These are phyloP conservation scores for Eucalyptus melliodora DNA, from an alignment of 345 rosid genomes.

Conservation along the genomic window DNA sequence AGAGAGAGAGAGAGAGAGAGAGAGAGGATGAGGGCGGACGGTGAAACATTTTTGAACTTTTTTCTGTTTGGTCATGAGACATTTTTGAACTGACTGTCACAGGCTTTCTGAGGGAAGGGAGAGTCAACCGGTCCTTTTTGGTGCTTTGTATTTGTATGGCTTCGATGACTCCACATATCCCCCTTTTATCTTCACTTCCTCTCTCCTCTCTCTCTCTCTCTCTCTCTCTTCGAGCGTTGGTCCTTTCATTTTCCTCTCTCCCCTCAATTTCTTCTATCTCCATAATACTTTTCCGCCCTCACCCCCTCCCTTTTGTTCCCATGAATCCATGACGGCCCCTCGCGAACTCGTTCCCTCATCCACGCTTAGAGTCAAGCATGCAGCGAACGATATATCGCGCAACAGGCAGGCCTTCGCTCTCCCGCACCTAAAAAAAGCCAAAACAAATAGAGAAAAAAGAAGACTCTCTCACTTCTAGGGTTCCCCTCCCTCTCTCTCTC, in stretches of 20 bases:
- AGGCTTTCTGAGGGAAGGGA: constrained; percentile 11
- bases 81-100: neutral
- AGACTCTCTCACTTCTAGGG: neutral
- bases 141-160: constrained; percentile 57
- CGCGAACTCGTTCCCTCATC: neutral
- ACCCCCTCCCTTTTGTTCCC: too few relatives aligned
- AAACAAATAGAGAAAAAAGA: neutral
- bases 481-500: neutral
- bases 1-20: neutral
- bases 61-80: too few relatives aligned
- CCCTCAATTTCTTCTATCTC: too few relatives aligned
- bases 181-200: neutral
- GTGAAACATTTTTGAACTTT: neutral
- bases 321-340: too few relatives aligned
- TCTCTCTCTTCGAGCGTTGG: neutral
- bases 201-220: neutral
- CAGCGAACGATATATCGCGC: constrained; percentile 19
- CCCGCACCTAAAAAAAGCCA: constrained; percentile 3
- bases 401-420: neutral
- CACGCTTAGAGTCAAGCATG: constrained; percentile 10
- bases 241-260: neutral
- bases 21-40: neutral
- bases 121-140: constrained; percentile 70
- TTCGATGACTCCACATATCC: constrained; percentile 60
- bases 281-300: too few relatives aligned